These are phyloP conservation scores for Trichoderma harzianum DNA, from an alignment of 2,329 filamentous ascomycete genomes.

Conservation along the genomic window DNA sequence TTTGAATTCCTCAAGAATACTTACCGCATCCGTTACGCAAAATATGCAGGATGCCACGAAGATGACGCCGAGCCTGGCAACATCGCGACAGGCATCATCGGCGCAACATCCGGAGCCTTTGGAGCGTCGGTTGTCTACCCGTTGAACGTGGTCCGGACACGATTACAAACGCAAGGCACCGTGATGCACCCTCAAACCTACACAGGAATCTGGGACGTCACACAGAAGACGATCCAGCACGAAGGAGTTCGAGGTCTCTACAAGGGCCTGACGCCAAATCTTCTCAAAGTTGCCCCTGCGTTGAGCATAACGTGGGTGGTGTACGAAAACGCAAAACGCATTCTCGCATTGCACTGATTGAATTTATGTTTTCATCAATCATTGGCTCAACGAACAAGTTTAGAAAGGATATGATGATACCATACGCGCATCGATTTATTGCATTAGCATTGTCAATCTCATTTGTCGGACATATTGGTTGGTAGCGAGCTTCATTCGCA, in stretches of 20 bases:
- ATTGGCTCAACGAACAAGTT: background rate
- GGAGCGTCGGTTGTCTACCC: constrained; percentile 95
- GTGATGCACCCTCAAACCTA: constrained; percentile 88
- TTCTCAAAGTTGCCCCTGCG: constrained; percentile 93
- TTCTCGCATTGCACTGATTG: constrained; percentile 52
- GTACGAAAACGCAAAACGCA: constrained; percentile 83
- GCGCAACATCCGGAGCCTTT: constrained; percentile 85
- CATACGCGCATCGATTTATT: constrained; percentile 15
- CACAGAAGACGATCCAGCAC: constrained; percentile 72
- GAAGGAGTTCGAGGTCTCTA: constrained; percentile 87
- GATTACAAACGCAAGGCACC: constrained; percentile 91
- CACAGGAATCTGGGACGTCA: constrained; percentile 85
- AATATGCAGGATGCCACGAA: constrained; percentile 67
- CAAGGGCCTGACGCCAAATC: constrained; percentile 90
- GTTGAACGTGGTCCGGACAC: constrained; percentile 85
- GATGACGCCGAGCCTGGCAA: constrained; percentile 80
- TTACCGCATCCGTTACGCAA: constrained; percentile 68
- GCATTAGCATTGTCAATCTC: constrained; percentile 19
- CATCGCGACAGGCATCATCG: constrained; percentile 81
- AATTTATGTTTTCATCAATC: background rate
- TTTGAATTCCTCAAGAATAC: constrained; percentile 87
- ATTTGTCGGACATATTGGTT: constrained; percentile 14
- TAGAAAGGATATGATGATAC: constrained; percentile 18
- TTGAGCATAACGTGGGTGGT: constrained; percentile 94
- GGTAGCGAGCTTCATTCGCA: constrained; percentile 12